A percentile compares a stretch with the other conserved stretches of the same genome.
These are phyloP conservation scores for Endoconidiophora polonica DNA, from an alignment of 2,329 filamentous ascomycete genomes.

Conservation along the genomic window DNA sequence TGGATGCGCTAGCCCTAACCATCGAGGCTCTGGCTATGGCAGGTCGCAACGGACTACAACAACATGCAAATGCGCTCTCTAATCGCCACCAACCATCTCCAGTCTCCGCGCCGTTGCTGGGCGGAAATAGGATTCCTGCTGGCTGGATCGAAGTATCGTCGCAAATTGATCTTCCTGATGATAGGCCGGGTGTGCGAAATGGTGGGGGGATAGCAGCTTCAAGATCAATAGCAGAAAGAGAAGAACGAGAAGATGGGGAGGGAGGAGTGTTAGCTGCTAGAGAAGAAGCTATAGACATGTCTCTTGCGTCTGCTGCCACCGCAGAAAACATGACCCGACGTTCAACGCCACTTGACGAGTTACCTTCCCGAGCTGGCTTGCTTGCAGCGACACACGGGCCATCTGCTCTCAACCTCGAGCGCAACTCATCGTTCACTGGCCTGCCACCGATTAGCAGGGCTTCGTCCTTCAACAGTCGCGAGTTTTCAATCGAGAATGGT, in stretches of 20 bases:
- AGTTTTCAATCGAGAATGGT: too few species aligned
- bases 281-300: neutral
- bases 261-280: neutral
- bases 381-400: too few species aligned
- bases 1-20: conserved; percentile 4
- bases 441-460: too few species aligned
- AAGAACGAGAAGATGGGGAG: neutral
- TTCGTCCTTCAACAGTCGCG: too few species aligned
- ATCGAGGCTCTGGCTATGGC: neutral
- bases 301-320: neutral
- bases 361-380: too few species aligned
- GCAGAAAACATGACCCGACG: neutral
- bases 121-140: neutral
- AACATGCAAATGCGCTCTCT: conserved; percentile 1
- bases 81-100: neutral
- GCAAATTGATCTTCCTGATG: conserved; percentile 10
- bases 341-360: neutral
- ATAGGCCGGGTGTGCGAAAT: conserved; percentile 5
- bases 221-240: neutral
- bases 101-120: neutral
- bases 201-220: neutral
- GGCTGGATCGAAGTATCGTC: conserved; percentile 13
- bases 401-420: too few species aligned
- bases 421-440: too few species aligned
- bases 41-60: conserved; percentile 2